Conservation (phyloP, 148 eudicot species). For the Camellia lanceoleosa region DNA sequence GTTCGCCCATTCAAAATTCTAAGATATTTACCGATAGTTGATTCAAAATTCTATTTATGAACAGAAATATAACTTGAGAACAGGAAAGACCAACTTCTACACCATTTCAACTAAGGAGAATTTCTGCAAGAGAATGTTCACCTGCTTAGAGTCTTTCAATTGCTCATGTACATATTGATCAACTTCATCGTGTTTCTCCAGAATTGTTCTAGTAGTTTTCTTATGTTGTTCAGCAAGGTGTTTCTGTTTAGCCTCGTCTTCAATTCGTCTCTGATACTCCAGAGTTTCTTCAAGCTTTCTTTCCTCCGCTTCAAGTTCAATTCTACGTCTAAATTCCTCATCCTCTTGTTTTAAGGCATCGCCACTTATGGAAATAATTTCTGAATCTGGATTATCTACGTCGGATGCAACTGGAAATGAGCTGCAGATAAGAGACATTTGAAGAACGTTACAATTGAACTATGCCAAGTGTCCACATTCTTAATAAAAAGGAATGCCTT, state of each 20-base stretch:
- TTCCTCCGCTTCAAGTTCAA: conserved; percentile 92
- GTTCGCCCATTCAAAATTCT: too few relatives aligned
- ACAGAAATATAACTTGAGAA: not conserved
- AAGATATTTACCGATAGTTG: not conserved
- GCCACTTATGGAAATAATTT: conserved; percentile 29
- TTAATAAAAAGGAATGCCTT: not conserved
- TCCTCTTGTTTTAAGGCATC: conserved; percentile 47
- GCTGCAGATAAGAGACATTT: conserved; percentile 42
- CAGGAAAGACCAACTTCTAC: not conserved
- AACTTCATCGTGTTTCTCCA: conserved; percentile 24
- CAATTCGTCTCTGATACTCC: conserved; percentile 77
- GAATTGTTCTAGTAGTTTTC: conserved; percentile 27
- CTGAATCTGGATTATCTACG: conserved; percentile 42
- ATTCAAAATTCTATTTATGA: conserved; percentile 11
- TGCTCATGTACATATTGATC: conserved; percentile 25
- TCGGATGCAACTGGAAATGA: conserved; percentile 39
- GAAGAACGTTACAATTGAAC: conserved; percentile 14
- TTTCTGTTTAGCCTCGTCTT: conserved; percentile 90
- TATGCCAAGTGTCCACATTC: not conserved
- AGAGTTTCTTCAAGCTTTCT: conserved; percentile 96
- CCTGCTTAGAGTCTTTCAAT: conserved; percentile 34
- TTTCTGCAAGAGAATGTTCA: conserved; percentile 17
- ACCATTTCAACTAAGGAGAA: conserved; percentile 1
- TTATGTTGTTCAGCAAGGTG: conserved; percentile 75
- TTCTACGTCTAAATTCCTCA: conserved; percentile 50